These are phyloP conservation scores for Isatis lusitanica DNA, from an alignment of 441 rosid genomes.

Conservation along the genomic window DNA sequence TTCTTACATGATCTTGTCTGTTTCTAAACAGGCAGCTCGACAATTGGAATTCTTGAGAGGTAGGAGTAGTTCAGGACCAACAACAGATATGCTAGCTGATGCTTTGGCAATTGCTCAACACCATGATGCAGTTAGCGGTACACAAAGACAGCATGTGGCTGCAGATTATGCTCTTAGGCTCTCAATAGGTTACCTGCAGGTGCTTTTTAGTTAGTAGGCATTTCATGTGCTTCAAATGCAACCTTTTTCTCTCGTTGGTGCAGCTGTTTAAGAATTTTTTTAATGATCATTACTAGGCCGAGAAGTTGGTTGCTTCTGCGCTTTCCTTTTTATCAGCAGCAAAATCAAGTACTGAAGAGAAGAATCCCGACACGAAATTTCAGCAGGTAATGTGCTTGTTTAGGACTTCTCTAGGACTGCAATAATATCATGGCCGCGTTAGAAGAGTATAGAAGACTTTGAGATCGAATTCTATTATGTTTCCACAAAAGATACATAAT, in stretches of 20 bases:
- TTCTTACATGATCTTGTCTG: conserved; percentile 10
- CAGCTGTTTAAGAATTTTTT: conserved; percentile 20
- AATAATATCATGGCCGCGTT: conserved; percentile 3
- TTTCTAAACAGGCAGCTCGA: conserved; percentile 54
- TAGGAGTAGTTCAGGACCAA: conserved; percentile 51
- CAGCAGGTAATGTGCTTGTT: conserved; percentile 59
- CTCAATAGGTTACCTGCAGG: conserved; percentile 67
- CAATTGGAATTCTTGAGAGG: conserved; percentile 71
- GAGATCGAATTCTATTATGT: not conserved
- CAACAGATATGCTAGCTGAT: conserved; percentile 57
- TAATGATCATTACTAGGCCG: conserved; percentile 51
- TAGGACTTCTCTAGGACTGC: conserved; percentile 8
- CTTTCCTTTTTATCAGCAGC: conserved; percentile 57
- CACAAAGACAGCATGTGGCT: conserved; percentile 77
- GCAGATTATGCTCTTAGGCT: conserved; percentile 76
- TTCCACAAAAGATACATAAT: not conserved
- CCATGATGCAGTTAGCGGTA: conserved; percentile 80
- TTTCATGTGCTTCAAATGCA: conserved; percentile 9
- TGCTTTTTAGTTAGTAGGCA: conserved; percentile 30
- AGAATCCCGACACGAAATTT: conserved; percentile 45
- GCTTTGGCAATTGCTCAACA: conserved; percentile 79
- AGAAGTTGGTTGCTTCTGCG: conserved; percentile 65
- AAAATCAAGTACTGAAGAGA: conserved; percentile 45
- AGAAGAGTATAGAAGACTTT: not conserved
- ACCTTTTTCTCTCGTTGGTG: not conserved